Base-by-base conservation (phyloP, 208 protist species). In the Trypanosomatidae sp. region DNA sequence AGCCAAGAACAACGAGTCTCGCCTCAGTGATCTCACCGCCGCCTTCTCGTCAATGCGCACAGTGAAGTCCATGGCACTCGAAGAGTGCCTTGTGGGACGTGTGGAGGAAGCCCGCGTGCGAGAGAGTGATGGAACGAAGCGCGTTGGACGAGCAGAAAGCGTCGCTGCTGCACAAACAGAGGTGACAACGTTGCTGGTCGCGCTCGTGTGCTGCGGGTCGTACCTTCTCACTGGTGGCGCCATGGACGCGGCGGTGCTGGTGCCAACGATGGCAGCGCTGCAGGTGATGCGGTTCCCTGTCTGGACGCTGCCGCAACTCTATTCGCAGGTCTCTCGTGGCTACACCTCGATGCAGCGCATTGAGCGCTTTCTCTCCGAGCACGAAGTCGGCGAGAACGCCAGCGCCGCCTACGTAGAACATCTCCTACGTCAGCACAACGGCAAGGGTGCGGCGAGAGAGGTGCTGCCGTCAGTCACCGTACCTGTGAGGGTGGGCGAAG, bases 241-340 rank as follows among this genome's bases (percentile, higher is more conserved):
- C 46, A 89, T 89, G 87, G 81, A 88, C 52, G 87, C 81, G 28
- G 73, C 84, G 43, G 87, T 89, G 56, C 71, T 95, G 33, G 81
- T 95, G 50, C 90, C 90, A 22, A 83, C 90, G 33, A 86, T 92
- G 76, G 90, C 89, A 2, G 85, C 86, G 19, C 81, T 95, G 66
- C 84, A 88, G 71, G 74, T 92, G 28, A 79, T 95, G 80, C 90
- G 90, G 49, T 89, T 87, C 71, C 84, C 88, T 6, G 68, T 95
- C 30, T 88, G 79, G 83, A 87, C 86, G 13, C 76, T 90, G 58
- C 87, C 90, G 50, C 76, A 83, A 44, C 67, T 95, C 55, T 86
- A 91, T 62, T 82, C 83, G 49, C 80, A 85, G 64, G 81, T 92
- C 28, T 78, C 86, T 15, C 79, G 80, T 17, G 87, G 90, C 12